These are phyloP conservation scores for Apiospora marii DNA, from an alignment of 2,329 filamentous ascomycete species.

Conservation along the genomic window DNA sequence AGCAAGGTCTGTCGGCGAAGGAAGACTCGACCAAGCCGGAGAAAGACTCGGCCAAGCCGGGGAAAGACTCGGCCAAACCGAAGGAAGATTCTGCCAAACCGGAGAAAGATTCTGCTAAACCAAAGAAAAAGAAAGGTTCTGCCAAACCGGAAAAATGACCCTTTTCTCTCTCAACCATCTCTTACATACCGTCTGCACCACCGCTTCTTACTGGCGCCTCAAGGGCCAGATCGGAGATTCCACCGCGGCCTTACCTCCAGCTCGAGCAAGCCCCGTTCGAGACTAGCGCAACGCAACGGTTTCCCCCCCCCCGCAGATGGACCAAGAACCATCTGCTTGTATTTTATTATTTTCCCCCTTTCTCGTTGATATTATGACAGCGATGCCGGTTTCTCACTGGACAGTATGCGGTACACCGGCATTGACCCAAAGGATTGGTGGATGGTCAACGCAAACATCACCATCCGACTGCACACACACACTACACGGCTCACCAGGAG, in stretches of 20 bases:
- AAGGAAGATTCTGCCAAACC: too few relatives aligned
- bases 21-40: neutral
- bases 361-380: slow-evolving; percentile 21
- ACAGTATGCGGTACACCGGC: neutral
- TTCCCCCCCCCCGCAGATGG: slow-evolving; percentile 3
- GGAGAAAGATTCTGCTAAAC: too few relatives aligned
- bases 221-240: neutral
- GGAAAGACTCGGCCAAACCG: too few relatives aligned
- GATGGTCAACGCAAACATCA: neutral
- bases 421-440: neutral
- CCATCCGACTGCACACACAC: neutral
- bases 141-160: too few relatives aligned
- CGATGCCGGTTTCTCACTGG: slow-evolving; percentile 1
- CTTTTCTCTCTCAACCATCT: neutral
- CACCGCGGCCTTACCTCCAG: neutral
- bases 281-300: neutral
- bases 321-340: slow-evolving; percentile 10
- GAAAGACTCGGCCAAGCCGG: neutral
- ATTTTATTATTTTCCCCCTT: slow-evolving; percentile 13
- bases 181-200: neutral
- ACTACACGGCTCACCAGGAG: neutral
- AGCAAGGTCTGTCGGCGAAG: neutral
- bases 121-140: neutral
- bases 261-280: neutral
- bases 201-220: neutral